Conservation (phyloP, 2,329 filamentous ascomycete genomes). For the Rutstroemia sp. region DNA sequence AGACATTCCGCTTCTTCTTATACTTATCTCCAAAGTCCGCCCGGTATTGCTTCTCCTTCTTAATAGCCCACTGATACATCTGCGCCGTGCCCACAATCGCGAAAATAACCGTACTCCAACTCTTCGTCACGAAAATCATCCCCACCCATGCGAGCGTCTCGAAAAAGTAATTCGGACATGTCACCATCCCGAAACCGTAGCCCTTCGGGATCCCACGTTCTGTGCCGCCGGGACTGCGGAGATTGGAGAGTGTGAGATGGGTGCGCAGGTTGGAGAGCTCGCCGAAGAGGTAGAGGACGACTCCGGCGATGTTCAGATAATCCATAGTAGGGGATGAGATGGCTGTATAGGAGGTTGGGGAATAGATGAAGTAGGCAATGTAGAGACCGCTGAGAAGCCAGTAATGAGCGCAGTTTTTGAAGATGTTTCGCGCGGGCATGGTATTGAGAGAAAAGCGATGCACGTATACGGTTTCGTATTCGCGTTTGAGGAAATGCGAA, state of each 20-base stretch:
- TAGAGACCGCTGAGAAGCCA: constrained; percentile 78
- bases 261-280: constrained; percentile 75
- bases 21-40: constrained; percentile 90
- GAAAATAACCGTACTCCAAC: constrained; percentile 72
- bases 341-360: constrained; percentile 62
- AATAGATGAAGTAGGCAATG: constrained; percentile 79
- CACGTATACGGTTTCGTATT: constrained; percentile 87
- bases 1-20: constrained; percentile 86
- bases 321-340: constrained; percentile 28
- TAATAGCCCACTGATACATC: constrained; percentile 83
- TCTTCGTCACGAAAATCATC: constrained; percentile 71
- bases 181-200: constrained; percentile 78
- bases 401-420: constrained; percentile 95
- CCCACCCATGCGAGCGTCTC: constrained; percentile 83
- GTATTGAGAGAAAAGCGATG: constrained; percentile 93
- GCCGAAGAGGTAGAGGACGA: constrained; percentile 67
- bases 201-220: constrained; percentile 84
- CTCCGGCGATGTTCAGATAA: constrained; percentile 54
- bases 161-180: constrained; percentile 96
- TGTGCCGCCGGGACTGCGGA: constrained; percentile 72
- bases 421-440: constrained; percentile 85
- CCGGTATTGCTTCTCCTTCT: constrained; percentile 87
- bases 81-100: constrained; percentile 63
- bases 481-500: constrained; percentile 88
- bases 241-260: constrained; percentile 68